Percentiles rank a stretch among this genome's conserved stretches.
These are phyloP conservation scores for Saccharum officinarum DNA, from an alignment of 176 grass and related monocot genomes.

Conservation along the genomic window DNA sequence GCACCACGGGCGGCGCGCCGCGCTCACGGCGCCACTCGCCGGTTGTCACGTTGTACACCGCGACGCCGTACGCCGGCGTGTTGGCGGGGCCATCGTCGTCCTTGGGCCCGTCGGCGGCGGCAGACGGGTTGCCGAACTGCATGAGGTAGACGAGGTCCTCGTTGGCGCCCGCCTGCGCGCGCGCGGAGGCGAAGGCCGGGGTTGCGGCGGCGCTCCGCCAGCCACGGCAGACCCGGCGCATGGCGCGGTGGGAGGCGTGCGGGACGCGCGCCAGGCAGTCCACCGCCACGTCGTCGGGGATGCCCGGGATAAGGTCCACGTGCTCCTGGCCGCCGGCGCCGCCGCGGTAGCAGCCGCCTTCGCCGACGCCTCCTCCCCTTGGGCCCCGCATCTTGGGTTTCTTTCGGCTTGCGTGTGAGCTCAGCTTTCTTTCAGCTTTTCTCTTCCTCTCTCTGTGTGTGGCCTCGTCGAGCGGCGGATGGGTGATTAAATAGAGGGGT, in stretches of 20 bases:
- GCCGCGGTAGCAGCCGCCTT: neutral
- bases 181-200: too few relatives aligned
- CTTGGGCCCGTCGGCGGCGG: too few relatives aligned
- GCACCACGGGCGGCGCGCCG: too few relatives aligned
- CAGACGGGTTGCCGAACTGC: too few relatives aligned
- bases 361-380: neutral
- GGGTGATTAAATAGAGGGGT: slow-evolving; percentile 21
- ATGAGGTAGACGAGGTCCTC: too few relatives aligned
- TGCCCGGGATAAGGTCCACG: slow-evolving; percentile 71
- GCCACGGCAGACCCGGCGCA: slow-evolving; percentile 65
- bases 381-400: slow-evolving; percentile 44
- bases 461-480: neutral
- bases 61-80: too few relatives aligned
- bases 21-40: too few relatives aligned
- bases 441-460: too few relatives aligned
- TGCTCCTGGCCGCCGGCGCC: neutral
- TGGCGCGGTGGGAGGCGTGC: slow-evolving; percentile 46
- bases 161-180: too few relatives aligned
- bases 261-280: slow-evolving; percentile 87
- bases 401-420: neutral
- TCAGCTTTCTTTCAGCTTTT: neutral
- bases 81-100: too few relatives aligned
- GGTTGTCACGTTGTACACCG: too few relatives aligned
- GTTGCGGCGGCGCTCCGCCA: too few relatives aligned
- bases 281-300: slow-evolving; percentile 81